Evolutionary conservation across 2,329 filamentous ascomycete genomes (phyloP), one percentile per base, ranked within the genome.

Genomic region (Metarhizium rileyi): DNA sequence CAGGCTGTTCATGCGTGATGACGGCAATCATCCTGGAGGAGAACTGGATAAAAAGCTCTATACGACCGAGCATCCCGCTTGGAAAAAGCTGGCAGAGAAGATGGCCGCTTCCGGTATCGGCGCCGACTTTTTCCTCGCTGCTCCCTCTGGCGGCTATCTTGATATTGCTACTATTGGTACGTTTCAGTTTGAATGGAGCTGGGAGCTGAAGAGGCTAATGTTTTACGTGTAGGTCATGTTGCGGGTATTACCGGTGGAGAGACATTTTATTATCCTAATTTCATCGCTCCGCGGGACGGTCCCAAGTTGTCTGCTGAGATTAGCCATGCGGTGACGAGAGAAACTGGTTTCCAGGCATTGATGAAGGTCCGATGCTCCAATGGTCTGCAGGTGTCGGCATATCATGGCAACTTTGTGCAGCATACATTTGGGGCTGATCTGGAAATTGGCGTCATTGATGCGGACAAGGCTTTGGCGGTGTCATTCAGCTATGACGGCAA

Each of bases 331-430:
- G 81, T 96, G 27, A 90, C 83, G 3, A 79, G 93, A 54, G 90
- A 96, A 66, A 95, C 91, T 44, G 93, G 93, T 22, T 97, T 88
- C 71, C 91, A 96, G 68, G 90, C 90, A 20, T 73, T 98, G 58
- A 94, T 98, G 88, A 98, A 98, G 74, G 91, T 98, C 51, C 86
- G 93, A 54, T 98, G 93, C 71, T 96, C 90, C 18, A 98, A 95
- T 60, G 93, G 93, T 18, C 75, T 98, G 47, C 93, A 98, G 64
- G 86, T 98, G 16, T 83, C 88, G 16, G 81, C 82, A n/a, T 98
- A 98, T 63, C 89, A 95, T 61, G 93, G 93, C 57, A 95, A 95
- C 69, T 98, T 97, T 63, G 80, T 94, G 46, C 93, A 98, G 63
- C 90, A 96, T 69, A 93, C 87, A 0, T 95, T 95, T 62, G 90